Conservation (phyloP, 1,284 basidiomycete species). For the Phaffia rhodozyma region DNA sequence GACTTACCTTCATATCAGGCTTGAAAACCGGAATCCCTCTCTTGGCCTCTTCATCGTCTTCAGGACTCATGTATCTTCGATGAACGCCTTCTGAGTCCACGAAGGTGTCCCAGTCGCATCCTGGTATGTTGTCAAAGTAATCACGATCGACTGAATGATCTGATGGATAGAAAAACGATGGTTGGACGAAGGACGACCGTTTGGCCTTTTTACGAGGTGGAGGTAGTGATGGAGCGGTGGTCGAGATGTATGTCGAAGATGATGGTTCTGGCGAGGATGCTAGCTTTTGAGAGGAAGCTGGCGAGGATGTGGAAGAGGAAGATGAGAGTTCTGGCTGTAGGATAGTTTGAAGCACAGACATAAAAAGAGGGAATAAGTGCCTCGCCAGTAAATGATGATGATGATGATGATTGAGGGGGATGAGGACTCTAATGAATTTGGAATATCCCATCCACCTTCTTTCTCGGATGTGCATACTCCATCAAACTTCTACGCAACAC, state of each 20-base stretch:
- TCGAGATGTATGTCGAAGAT: conserved; percentile 1
- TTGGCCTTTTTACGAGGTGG: neutral
- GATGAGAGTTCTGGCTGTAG: no score
- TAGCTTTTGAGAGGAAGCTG: no score
- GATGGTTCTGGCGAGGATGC: neutral
- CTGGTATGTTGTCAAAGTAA: conserved; percentile 32
- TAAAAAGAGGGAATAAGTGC: no score
- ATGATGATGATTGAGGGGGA: no score
- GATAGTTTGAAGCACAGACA: no score
- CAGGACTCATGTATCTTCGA: conserved; percentile 41
- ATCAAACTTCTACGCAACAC: no score
- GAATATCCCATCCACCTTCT: no score
- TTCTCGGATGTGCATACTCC: no score
- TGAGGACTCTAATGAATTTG: no score
- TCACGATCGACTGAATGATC: conserved; percentile 35
- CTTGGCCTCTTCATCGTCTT: conserved; percentile 68
- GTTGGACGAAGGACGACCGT: conserved; percentile 38
- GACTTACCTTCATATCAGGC: conserved; percentile 54
- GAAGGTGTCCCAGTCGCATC: neutral
- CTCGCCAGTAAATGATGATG: no score
- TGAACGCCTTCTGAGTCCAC: neutral
- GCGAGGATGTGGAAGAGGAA: no score
- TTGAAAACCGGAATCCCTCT: conserved; percentile 89
- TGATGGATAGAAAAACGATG: conserved; percentile 59
- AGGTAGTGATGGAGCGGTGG: neutral